phyloP scores from a whole-genome alignment of 495 filamentous ascomycete species.

The Tuber calosporum region DNA sequence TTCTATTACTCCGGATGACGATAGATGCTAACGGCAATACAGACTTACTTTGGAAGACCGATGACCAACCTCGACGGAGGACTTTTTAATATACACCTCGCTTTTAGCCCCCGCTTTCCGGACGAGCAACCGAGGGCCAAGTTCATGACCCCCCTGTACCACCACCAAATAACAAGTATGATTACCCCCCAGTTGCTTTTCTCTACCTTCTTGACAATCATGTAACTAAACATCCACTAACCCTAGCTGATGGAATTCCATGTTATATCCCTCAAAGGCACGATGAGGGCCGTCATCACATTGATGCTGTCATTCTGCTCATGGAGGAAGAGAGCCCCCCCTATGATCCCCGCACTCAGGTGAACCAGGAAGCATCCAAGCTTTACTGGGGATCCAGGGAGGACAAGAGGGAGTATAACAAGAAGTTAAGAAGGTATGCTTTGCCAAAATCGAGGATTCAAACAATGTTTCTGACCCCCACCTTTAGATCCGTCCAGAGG shows the following conservation, averaged over 20 bases:
- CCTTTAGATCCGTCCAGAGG: constrained; percentile 36
- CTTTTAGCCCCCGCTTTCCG: constrained; percentile 81
- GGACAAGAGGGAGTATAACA: constrained; percentile 73
- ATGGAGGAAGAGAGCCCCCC: constrained; percentile 80
- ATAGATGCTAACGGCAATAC: constrained; percentile 7
- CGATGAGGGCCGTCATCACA: constrained; percentile 75
- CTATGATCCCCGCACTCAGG: constrained; percentile 83
- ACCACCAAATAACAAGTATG: constrained; percentile 70
- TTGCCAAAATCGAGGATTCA: not conserved
- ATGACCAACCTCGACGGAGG: constrained; percentile 94
- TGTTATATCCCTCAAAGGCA: constrained; percentile 70
- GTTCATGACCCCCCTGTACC: constrained; percentile 74
- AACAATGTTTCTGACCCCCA: not conserved
- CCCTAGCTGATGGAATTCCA: constrained; percentile 56
- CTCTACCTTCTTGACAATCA: not conserved
- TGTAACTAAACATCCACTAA: constrained; percentile 6
- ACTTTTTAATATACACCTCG: constrained; percentile 71
- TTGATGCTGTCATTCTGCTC: constrained; percentile 74
- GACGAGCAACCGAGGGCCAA: constrained; percentile 82
- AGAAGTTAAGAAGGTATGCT: constrained; percentile 56
- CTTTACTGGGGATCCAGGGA: constrained; percentile 79
- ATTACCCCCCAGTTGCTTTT: not conserved
- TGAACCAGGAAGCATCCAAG: constrained; percentile 78
- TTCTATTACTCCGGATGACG: constrained; percentile 48
- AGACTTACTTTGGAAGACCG: constrained; percentile 82